Evolutionary conservation across 2,329 filamentous ascomycete genomes (phyloP).

Genomic region (Knoxdaviesia proteae): DNA sequence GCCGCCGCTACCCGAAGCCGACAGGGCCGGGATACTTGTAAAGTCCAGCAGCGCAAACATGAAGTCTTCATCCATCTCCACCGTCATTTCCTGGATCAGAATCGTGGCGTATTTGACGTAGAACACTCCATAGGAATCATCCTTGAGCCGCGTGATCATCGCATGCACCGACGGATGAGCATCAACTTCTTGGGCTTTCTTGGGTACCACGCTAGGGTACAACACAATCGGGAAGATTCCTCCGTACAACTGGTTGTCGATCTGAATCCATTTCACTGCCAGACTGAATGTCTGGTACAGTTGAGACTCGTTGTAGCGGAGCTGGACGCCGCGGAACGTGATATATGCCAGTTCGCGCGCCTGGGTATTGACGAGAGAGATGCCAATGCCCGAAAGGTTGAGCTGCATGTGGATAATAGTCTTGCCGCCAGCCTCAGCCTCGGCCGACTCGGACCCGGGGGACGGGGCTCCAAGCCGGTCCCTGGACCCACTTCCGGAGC

Average conservation of each 20-base stretch:
- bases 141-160: conserved; percentile 85
- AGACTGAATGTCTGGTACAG: conserved; percentile 81
- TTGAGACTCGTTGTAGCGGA: conserved; percentile 83
- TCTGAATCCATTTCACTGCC: conserved; percentile 95
- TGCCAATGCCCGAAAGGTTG: conserved; percentile 70
- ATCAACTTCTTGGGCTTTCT: conserved; percentile 90
- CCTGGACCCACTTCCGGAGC: neutral
- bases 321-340: conserved; percentile 74
- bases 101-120: conserved; percentile 98
- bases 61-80: conserved; percentile 95
- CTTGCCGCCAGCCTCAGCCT: conserved; percentile 49
- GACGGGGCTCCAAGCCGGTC: neutral
- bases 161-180: conserved; percentile 86
- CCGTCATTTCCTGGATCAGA: conserved; percentile 88
- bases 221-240: conserved; percentile 95
- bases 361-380: conserved; percentile 84
- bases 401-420: conserved; percentile 80
- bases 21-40: conserved; percentile 69
- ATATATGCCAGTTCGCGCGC: conserved; percentile 83
- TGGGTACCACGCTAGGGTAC: conserved; percentile 93
- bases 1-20: conserved; percentile 23
- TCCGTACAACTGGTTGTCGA: conserved; percentile 95
- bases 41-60: conserved; percentile 93
- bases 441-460: conserved; percentile 74
- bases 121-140: conserved; percentile 90